Conservation (phyloP, 352 stramenopile species). For the Pythium sp. region DNA sequence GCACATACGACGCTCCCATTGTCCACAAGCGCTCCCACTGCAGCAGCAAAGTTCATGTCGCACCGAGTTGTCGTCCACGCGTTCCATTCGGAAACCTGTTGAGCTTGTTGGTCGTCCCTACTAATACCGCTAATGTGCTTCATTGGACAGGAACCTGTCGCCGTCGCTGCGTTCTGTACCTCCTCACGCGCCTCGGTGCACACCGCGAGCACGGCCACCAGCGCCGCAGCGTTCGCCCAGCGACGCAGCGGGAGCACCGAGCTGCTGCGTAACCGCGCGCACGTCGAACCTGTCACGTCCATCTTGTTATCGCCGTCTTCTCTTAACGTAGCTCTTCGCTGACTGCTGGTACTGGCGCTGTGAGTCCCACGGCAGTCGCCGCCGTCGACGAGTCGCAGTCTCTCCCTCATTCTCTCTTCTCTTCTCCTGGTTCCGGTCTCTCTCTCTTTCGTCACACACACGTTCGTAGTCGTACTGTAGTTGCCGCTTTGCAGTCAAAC, state of each 20-base stretch:
- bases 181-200: background rate
- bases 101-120: background rate
- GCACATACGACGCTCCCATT: background rate
- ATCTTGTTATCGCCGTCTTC: background rate
- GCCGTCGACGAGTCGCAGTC: background rate
- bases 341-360: background rate
- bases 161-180: background rate
- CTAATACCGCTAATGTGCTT: background rate
- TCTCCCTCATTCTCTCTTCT: conserved; percentile 5
- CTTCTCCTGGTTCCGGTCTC: background rate
- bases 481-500: background rate
- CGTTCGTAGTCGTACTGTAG: background rate
- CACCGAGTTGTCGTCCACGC: conserved; percentile 7
- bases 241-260: background rate
- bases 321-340: background rate
- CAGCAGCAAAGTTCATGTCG: background rate
- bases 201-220: background rate
- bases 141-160: background rate
- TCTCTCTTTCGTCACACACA: background rate
- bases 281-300: background rate
- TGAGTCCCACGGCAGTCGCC: background rate
- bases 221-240: background rate
- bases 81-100: conserved; percentile 8
- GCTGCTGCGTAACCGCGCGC: background rate
- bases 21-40: background rate